These are phyloP conservation scores for Epichloe gansuensis DNA, from an alignment of 2,329 filamentous ascomycete species.

Conservation along the genomic window DNA sequence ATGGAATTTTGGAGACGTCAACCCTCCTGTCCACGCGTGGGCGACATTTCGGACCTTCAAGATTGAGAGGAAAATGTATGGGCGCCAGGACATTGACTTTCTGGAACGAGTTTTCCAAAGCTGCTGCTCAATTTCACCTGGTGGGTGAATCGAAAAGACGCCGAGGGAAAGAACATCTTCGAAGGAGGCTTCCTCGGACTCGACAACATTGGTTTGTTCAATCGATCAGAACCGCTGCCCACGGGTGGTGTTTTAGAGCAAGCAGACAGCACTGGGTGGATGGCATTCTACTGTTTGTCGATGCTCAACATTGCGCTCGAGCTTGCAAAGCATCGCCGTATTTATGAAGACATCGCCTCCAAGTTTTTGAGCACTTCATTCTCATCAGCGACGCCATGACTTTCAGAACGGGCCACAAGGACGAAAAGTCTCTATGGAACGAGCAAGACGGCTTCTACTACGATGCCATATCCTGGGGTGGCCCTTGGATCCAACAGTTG, in stretches of 20 bases:
- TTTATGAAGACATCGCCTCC: constrained; percentile 91
- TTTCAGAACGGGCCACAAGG: constrained; percentile 56
- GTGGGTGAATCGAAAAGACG: constrained; percentile 97
- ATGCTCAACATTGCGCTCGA: constrained; percentile 97
- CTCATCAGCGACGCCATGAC: constrained; percentile 97
- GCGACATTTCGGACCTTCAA: constrained; percentile 93
- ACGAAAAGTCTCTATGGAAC: constrained; percentile 84
- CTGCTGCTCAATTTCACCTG: constrained; percentile 93
- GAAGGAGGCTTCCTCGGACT: constrained; percentile 91
- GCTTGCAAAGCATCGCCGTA: constrained; percentile 86
- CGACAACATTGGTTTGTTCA: constrained; percentile 96
- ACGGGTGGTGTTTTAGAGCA: constrained; percentile 91
- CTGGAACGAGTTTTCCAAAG: constrained; percentile 91
- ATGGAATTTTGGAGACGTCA: constrained; percentile 97
- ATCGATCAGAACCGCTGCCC: constrained; percentile 86
- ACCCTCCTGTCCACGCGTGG: constrained; percentile 94
- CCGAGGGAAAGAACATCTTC: constrained; percentile 91
- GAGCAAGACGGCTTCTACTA: constrained; percentile 97
- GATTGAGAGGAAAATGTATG: constrained; percentile 95
- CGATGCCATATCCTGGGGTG: constrained; percentile 92
- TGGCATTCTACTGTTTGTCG: constrained; percentile 92
- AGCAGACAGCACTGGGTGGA: constrained; percentile 96
- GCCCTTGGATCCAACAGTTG: constrained; percentile 84
- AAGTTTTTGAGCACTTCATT: constrained; percentile 99
- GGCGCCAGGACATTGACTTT: constrained; percentile 87